Conservation (phyloP, 2,329 filamentous ascomycete species). For the Aspergillus spinulosporus region DNA sequence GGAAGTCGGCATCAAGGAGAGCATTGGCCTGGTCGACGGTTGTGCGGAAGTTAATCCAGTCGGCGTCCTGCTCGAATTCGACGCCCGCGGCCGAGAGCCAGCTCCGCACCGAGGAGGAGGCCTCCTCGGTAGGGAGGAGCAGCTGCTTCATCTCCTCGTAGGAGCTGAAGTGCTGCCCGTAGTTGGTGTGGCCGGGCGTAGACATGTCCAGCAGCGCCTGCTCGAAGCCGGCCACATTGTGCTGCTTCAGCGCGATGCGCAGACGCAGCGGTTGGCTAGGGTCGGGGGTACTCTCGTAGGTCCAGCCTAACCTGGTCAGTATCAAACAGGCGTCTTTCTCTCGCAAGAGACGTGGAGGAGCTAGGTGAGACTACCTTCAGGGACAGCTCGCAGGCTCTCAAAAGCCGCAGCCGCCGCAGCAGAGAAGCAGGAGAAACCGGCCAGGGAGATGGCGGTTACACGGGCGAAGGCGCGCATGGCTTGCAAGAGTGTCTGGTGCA, state of each 20-base stretch:
- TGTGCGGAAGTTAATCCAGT: slow-evolving; percentile 42
- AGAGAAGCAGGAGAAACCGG: slow-evolving; percentile 29
- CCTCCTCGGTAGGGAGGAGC: slow-evolving; percentile 46
- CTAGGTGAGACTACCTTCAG: slow-evolving; percentile 28
- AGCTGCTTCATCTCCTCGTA: slow-evolving; percentile 53
- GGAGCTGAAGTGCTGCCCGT: slow-evolving; percentile 51
- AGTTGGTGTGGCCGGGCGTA: slow-evolving; percentile 49
- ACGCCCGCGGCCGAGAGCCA: slow-evolving; percentile 50
- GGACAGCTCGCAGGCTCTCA: slow-evolving; percentile 37
- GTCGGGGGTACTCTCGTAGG: slow-evolving; percentile 28
- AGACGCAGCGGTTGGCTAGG: slow-evolving; percentile 32
- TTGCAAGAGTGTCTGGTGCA: neutral
- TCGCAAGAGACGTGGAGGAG: neutral
- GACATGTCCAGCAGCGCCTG: slow-evolving; percentile 52
- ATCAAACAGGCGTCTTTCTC: neutral
- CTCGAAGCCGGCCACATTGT: slow-evolving; percentile 43
- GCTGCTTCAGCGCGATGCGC: slow-evolving; percentile 40
- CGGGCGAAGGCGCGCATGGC: slow-evolving; percentile 31
- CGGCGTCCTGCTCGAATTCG: slow-evolving; percentile 39
- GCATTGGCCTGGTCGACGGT: slow-evolving; percentile 39
- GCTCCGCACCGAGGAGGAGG: slow-evolving; percentile 43
- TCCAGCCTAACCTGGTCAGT: slow-evolving; percentile 31
- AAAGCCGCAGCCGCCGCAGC: slow-evolving; percentile 35
- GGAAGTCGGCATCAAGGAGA: slow-evolving; percentile 42
- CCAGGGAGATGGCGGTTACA: slow-evolving; percentile 32